A percentile compares a stretch with the other conserved stretches of the same genome.
Evolutionary conservation across 345 rosid species (phyloP).

Genomic region (Hypericum perforatum): DNA sequence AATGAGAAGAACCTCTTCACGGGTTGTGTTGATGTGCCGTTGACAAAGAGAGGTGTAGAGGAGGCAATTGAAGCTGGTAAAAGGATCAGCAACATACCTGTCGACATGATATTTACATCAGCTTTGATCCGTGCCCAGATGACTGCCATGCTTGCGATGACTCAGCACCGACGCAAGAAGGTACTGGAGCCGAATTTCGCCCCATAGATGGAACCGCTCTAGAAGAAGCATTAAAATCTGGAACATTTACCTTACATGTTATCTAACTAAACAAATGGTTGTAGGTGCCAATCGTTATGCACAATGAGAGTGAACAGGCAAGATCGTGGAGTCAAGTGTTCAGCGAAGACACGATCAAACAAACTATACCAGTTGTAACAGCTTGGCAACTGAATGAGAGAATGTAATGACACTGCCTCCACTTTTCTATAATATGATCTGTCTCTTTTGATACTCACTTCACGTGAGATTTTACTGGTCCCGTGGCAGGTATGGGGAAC

Average conservation of each 20-base stretch:
- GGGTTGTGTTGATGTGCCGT: conserved; percentile 94
- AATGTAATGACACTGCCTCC: conserved; percentile 42
- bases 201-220: not conserved
- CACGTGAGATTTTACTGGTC: not conserved
- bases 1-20: conserved; percentile 96
- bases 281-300: conserved; percentile 84
- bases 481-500: conserved; percentile 74
- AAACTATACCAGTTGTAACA: conserved; percentile 71
- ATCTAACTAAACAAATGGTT: conserved; percentile 5
- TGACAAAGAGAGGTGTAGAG: conserved; percentile 81
- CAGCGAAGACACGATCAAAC: conserved; percentile 78
- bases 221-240: not conserved
- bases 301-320: conserved; percentile 71
- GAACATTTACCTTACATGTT: not conserved
- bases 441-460: not conserved
- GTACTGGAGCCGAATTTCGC: conserved; percentile 19
- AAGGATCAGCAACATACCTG: conserved; percentile 89
- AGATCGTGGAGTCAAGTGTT: conserved; percentile 72
- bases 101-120: conserved; percentile 85
- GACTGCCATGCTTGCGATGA: conserved; percentile 99
- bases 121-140: conserved; percentile 93
- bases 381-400: conserved; percentile 98
- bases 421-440: not conserved
- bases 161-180: conserved; percentile 89
- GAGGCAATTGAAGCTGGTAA: conserved; percentile 99